Base-by-base conservation (phyloP, 2,329 filamentous ascomycete species). In the Fusarium haematococcum region DNA sequence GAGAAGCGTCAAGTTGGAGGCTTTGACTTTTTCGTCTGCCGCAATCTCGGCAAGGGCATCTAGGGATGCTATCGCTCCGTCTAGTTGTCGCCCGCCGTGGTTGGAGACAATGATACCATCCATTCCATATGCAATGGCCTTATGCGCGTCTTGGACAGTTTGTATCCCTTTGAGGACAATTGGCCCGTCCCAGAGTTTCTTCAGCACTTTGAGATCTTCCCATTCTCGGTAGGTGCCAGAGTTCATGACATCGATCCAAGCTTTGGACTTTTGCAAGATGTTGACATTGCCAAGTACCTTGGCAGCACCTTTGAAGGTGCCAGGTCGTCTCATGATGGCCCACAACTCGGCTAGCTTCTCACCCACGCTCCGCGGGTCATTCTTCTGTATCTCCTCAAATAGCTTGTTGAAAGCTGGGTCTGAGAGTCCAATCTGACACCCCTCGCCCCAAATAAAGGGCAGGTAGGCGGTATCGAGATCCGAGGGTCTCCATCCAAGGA, bases 401-500 rank as follows among this genome's bases (percentile, higher is more conserved):
- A 70, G 2, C 1, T 30, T 62, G 25, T 74, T 77, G 80, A 93
- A 94, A 0, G 91, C 90, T 0, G 92, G 91, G 77, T 95, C 92
- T 2, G 86, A 86, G 73, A 94, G 91, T 2, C 91, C 92, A 3
- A 91, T 86, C 52, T 88, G 85, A 60, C 89, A 88, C 3, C 92
- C 92, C 11, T 89, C 80, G 0, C 89, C 89, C 43, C 83, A 86
- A 32, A 91, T 82, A 72, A 93, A 93, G 0, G 91, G 89, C 0
- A 90, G 77, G 75, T 90, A 92, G 4, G 85, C 89, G 16, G 87
- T 86, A 72, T 94, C 92, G 6, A 94, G 86, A 77, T 94, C 92
- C 0, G 85, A 86, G 0, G 92, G 92, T 41, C 93, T 86, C 92
- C 92, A 95, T 1, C 88, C 88, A 39, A 95, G 85, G 14, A 87